Evolutionary conservation across 2,329 filamentous ascomycete species (phyloP).

Genomic region (Phialophora verrucosa): DNA sequence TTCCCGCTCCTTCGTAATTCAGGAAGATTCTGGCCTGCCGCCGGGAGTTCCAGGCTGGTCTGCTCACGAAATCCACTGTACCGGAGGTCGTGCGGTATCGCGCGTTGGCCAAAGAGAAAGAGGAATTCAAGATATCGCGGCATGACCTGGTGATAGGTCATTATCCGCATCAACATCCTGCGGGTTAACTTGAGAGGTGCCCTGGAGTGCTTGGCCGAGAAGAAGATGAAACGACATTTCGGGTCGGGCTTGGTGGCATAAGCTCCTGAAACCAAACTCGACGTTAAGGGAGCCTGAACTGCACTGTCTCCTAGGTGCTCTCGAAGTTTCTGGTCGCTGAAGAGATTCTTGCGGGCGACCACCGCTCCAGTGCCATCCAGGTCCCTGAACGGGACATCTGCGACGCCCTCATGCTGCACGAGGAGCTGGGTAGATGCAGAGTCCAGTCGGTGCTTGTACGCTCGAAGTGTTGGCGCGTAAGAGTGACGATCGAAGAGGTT

Average conservation of each 20-base stretch:
- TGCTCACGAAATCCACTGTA: slow-evolving; percentile 49
- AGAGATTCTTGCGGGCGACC: background rate
- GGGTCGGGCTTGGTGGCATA: background rate
- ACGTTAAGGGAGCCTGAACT: background rate
- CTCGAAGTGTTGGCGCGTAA: background rate
- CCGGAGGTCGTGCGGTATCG: slow-evolving; percentile 42
- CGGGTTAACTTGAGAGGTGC: slow-evolving; percentile 33
- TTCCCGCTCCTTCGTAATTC: slow-evolving; percentile 47
- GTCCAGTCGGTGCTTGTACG: slow-evolving; percentile 4
- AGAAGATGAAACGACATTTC: background rate
- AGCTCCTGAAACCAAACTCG: background rate
- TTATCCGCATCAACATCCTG: slow-evolving; percentile 39
- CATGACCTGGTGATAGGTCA: slow-evolving; percentile 50
- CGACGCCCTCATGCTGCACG: background rate
- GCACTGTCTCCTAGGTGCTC: background rate
- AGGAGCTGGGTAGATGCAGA: background rate
- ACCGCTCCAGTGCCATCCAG: background rate
- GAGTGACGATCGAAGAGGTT: background rate
- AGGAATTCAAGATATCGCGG: slow-evolving; percentile 50
- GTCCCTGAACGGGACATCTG: background rate
- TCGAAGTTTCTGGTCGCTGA: background rate
- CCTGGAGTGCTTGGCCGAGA: slow-evolving; percentile 12
- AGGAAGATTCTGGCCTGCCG: slow-evolving; percentile 46
- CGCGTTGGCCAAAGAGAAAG: slow-evolving; percentile 46
- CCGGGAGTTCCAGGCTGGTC: slow-evolving; percentile 42